These are phyloP conservation scores for Arachnomyces sp. DNA, from an alignment of 2,329 filamentous ascomycete genomes.

Conservation along the genomic window DNA sequence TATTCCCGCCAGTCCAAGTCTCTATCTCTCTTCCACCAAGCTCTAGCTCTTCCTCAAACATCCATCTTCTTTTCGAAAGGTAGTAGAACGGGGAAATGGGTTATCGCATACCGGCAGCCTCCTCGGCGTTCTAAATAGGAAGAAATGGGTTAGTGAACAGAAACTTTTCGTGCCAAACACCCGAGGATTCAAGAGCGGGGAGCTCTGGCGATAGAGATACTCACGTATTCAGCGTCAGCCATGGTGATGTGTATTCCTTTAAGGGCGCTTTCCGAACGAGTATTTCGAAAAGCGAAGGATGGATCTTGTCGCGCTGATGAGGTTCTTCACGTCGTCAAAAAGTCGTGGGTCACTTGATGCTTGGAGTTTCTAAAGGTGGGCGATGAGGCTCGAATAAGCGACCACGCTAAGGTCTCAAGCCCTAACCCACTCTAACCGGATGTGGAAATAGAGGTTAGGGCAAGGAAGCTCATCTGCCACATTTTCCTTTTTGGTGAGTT, in stretches of 20 bases:
- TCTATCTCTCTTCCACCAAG: neutral
- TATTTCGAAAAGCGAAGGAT: slow-evolving; percentile 39
- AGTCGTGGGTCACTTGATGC: slow-evolving; percentile 1
- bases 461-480: neutral
- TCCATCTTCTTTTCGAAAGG: slow-evolving; percentile 1
- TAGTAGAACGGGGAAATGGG: slow-evolving; percentile 14
- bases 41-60: neutral
- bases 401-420: slow-evolving; percentile 30
- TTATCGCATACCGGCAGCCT: slow-evolving; percentile 67
- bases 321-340: slow-evolving; percentile 20
- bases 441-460: slow-evolving; percentile 12
- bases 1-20: neutral
- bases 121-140: slow-evolving; percentile 73
- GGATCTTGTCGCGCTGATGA: slow-evolving; percentile 30
- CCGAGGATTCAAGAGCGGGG: slow-evolving; percentile 20
- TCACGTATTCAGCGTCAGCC: slow-evolving; percentile 84
- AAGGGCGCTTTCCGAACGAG: slow-evolving; percentile 37
- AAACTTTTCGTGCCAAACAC: slow-evolving; percentile 8
- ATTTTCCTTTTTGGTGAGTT: slow-evolving; percentile 1
- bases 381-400: slow-evolving; percentile 36
- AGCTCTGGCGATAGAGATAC: slow-evolving; percentile 38
- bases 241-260: slow-evolving; percentile 56
- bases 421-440: slow-evolving; percentile 28
- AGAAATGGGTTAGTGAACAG: slow-evolving; percentile 24
- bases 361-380: slow-evolving; percentile 21